Conservation (phyloP, 257 asterid genomes). For the Eustoma russellianum region DNA sequence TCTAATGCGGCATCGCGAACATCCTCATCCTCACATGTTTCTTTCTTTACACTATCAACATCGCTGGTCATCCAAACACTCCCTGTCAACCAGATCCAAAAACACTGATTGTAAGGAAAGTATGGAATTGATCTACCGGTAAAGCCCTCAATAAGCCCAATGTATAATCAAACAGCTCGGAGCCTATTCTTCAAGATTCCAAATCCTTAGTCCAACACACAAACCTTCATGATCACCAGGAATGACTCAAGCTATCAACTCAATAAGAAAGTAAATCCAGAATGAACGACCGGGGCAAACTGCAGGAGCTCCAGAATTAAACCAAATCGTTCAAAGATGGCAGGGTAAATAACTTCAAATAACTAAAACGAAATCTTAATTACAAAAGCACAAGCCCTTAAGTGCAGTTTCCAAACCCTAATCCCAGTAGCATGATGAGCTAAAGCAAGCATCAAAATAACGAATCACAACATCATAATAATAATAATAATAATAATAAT, state of each 20-base stretch:
- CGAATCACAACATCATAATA: background rate
- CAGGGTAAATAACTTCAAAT: slow-evolving; percentile 15
- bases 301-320: slow-evolving; percentile 16
- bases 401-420: slow-evolving; percentile 22
- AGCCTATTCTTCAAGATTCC: slow-evolving; percentile 36
- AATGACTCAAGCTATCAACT: slow-evolving; percentile 23
- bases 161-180: slow-evolving; percentile 27
- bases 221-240: slow-evolving; percentile 26
- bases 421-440: slow-evolving; percentile 11
- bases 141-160: slow-evolving; percentile 35
- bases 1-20: slow-evolving; percentile 22
- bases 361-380: slow-evolving; percentile 28
- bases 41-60: slow-evolving; percentile 36
- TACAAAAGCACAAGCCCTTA: slow-evolving; percentile 22
- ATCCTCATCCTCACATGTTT: slow-evolving; percentile 33
- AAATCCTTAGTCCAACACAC: slow-evolving; percentile 15
- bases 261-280: slow-evolving; percentile 10
- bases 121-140: slow-evolving; percentile 15
- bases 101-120: slow-evolving; percentile 31
- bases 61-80: slow-evolving; percentile 44
- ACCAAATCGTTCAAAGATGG: slow-evolving; percentile 17
- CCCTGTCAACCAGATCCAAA: slow-evolving; percentile 45
- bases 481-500: background rate
- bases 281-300: slow-evolving; percentile 5
- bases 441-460: background rate